phyloP scores from a whole-genome alignment of 495 filamentous ascomycete genomes.

The Penicillium alfredii region DNA sequence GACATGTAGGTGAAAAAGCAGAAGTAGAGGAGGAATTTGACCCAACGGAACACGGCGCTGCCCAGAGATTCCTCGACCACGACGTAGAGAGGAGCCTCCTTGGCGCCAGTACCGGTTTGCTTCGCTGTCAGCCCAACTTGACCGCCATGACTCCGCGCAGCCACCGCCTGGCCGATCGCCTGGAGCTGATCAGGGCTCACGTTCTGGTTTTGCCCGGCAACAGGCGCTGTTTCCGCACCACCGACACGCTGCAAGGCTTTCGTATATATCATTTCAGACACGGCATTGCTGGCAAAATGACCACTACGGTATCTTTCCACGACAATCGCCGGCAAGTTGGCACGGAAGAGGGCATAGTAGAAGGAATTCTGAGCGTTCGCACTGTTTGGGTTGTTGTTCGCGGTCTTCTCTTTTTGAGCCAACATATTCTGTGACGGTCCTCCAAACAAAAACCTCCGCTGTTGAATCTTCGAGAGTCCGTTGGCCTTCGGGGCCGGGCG shows the following conservation, averaged over 20 bases:
- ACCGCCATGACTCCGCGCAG: constrained; percentile 63
- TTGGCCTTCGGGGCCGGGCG: constrained; percentile 17
- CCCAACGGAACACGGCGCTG: constrained; percentile 76
- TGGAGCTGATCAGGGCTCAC: constrained; percentile 64
- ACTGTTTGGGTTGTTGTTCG: constrained; percentile 85
- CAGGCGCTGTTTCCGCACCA: constrained; percentile 41
- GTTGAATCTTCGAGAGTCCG: constrained; percentile 26
- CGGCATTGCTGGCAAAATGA: constrained; percentile 70
- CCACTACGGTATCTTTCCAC: constrained; percentile 82
- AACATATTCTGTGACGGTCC: constrained; percentile 53
- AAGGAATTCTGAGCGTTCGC: constrained; percentile 85
- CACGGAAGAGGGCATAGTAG: constrained; percentile 83
- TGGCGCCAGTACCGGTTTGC: constrained; percentile 56
- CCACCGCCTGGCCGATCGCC: constrained; percentile 81
- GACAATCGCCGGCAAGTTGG: constrained; percentile 87
- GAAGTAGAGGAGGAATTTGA: constrained; percentile 78
- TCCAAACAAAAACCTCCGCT: constrained; percentile 50
- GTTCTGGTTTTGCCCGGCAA: constrained; percentile 30
- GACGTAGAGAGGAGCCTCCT: constrained; percentile 80
- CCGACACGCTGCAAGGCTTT: constrained; percentile 66
- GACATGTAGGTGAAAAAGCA: constrained; percentile 66
- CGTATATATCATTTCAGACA: constrained; percentile 66
- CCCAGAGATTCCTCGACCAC: constrained; percentile 90
- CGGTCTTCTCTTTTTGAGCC: constrained; percentile 74
- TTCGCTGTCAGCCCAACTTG: constrained; percentile 45